phyloP scores from a whole-genome alignment of 352 stramenopile species.

The Pythium coloratum region DNA sequence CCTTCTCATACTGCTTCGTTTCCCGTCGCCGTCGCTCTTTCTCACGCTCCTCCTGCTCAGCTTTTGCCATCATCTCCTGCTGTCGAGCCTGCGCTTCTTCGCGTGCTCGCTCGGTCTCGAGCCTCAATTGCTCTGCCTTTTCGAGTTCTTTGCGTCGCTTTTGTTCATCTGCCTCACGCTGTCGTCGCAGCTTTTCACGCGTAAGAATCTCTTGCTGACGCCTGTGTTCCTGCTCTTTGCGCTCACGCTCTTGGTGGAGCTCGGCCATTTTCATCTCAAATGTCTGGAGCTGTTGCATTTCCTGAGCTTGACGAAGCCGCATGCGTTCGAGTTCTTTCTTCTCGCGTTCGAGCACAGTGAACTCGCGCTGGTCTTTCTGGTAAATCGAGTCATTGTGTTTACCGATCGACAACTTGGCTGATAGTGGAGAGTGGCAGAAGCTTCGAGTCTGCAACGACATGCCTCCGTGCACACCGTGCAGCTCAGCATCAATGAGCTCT shows the following conservation, averaged over 20 bases:
- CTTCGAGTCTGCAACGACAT: slow-evolving; percentile 62
- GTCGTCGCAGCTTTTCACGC: slow-evolving; percentile 40
- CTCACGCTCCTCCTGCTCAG: slow-evolving; percentile 53
- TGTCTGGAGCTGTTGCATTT: slow-evolving; percentile 72
- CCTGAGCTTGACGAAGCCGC: slow-evolving; percentile 54
- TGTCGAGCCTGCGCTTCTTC: slow-evolving; percentile 47
- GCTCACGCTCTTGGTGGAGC: slow-evolving; percentile 50
- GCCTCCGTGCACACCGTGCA: slow-evolving; percentile 39
- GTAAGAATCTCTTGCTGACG: slow-evolving; percentile 43
- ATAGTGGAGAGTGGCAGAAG: slow-evolving; percentile 50
- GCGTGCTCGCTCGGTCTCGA: slow-evolving; percentile 46
- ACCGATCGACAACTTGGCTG: slow-evolving; percentile 33
- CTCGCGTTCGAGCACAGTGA: slow-evolving; percentile 62
- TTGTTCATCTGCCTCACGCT: slow-evolving; percentile 57
- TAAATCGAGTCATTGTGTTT: slow-evolving; percentile 25
- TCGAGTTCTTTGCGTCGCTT: slow-evolving; percentile 52
- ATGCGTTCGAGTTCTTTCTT: slow-evolving; percentile 74
- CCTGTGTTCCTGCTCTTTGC: slow-evolving; percentile 49
- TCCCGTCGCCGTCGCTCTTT: slow-evolving; percentile 47
- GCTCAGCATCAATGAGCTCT: slow-evolving; percentile 58
- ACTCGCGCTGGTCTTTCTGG: slow-evolving; percentile 34
- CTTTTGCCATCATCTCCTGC: slow-evolving; percentile 41
- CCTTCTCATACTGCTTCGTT: slow-evolving; percentile 46
- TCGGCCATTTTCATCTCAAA: slow-evolving; percentile 70
- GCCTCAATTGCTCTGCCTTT: slow-evolving; percentile 45